Conservation (phyloP, 306 rosid species). For the Aeschynomene evenia region DNA sequence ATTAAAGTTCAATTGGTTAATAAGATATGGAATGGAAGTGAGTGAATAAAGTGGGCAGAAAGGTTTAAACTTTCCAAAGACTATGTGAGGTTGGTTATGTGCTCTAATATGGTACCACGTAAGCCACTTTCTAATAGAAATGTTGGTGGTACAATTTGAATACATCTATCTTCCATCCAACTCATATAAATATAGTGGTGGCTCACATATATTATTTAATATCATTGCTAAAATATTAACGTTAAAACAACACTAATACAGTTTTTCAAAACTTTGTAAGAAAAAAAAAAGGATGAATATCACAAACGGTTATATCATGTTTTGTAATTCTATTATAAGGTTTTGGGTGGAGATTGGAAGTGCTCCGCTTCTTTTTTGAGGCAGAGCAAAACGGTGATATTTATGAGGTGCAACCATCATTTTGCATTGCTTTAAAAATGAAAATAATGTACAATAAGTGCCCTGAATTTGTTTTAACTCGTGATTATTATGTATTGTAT, state of each 20-base stretch:
- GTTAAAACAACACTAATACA: neutral
- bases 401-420: conserved; percentile 46
- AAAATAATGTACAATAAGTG: conserved; percentile 33
- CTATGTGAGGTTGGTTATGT: neutral
- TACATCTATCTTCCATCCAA: too few relatives aligned
- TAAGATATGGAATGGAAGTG: neutral
- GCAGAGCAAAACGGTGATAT: conserved; percentile 16
- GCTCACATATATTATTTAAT: too few relatives aligned
- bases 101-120: neutral
- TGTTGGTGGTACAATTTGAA: too few relatives aligned
- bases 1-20: neutral
- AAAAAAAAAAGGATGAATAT: neutral
- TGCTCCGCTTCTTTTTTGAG: neutral
- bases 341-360: neutral
- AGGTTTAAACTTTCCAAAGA: conserved; percentile 36
- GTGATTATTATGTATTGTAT: neutral
- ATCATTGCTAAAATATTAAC: neutral
- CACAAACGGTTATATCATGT: neutral
- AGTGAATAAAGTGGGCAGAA: neutral
- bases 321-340: neutral
- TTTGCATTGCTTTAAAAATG: conserved; percentile 34
- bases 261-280: neutral
- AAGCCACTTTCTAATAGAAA: neutral
- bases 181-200: too few relatives aligned
- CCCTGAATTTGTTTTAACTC: conserved; percentile 10